A percentile compares a stretch with the other conserved stretches of the same genome.
phyloP scores from a whole-genome alignment of 176 grass and related monocot genomes.

The Tillandsia leiboldiana region DNA sequence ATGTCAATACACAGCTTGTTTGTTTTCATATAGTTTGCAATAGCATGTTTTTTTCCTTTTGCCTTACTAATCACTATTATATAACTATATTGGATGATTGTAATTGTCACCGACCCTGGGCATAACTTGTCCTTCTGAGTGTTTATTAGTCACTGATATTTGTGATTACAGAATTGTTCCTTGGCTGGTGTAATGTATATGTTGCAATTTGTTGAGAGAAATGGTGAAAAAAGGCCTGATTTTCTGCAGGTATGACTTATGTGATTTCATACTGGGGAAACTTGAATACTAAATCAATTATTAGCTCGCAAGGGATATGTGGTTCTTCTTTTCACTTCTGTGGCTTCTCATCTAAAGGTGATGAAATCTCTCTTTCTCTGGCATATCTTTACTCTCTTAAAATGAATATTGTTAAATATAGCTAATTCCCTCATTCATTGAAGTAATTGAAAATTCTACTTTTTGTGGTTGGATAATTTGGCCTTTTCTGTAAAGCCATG shows the following conservation, averaged over 20 bases:
- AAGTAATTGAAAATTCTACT: no score
- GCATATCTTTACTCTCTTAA: constrained; percentile 2
- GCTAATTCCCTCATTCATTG: background rate
- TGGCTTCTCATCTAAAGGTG: constrained; percentile 76
- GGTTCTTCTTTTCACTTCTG: constrained; percentile 39
- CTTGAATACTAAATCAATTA: background rate
- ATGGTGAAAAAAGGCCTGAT: constrained; percentile 78
- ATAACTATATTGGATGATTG: no score
- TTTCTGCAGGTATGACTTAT: constrained; percentile 22
- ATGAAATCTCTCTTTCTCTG: constrained; percentile 11
- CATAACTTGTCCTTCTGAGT: background rate
- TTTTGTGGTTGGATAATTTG: no score
- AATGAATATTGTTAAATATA: background rate
- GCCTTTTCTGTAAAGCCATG: no score
- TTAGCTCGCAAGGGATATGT: constrained; percentile 49
- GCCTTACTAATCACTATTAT: no score
- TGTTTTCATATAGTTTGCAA: no score
- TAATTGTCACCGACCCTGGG: no score
- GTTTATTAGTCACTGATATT: constrained; percentile 12
- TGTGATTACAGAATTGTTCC: constrained; percentile 66
- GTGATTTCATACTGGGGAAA: background rate
- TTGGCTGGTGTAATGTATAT: constrained; percentile 93
- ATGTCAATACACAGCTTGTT: no score
- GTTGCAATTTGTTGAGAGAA: constrained; percentile 86
- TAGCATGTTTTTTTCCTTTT: no score